Evolutionary conservation across 768 basidiomycete genomes (phyloP), one percentile per base, ranked within the genome.

Genomic region (Podaxis sp.): DNA sequence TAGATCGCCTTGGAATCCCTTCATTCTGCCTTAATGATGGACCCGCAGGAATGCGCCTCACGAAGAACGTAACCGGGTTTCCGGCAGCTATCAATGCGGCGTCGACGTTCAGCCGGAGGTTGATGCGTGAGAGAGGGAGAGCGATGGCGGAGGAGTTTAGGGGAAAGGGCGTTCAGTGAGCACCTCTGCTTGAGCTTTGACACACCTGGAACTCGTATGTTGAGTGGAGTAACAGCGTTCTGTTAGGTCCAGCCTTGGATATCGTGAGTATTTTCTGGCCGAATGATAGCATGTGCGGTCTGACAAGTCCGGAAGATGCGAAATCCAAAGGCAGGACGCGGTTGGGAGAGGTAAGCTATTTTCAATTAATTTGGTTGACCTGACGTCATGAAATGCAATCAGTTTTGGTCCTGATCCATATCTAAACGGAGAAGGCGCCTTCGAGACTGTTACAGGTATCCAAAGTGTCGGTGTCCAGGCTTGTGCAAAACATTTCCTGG

Each of bases 71-170:
- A 1, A 82, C 82, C 17, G 81, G 80, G 0, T 82, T 79, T 52
- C 89, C 90, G 0, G 75, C 89, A 1, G 87, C 83, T 0, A 82
- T 89, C 67, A 86, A 81, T 47, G 68, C 73, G 8, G 82, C 81
- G 2, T 72, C 79, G 8, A 81, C 81, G 9, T 85, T 83, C 68
- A 84, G 89, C 70, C 78, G 82, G 29, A 77, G 86, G 37, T 73
- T 91, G 8, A 89, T 90, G 78, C 80, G 84, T 55, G 78, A 80
- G 38, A 78, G 89, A 51, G 89, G 86, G 3, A 74, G 77, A 2
- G 87, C 87, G 0, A 74, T 91, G 64, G 90, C 85, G 2, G 76
- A 83, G 58, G 90, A 93, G 70, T 88, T 85, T 70, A 74, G 82
- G n/a, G 85, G 80, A 12, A 88, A 89, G 71, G 91, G 91, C 24